These are phyloP conservation scores for Priceomyces castillae DNA, from an alignment of 805 yeast genomes.

Conservation along the genomic window DNA sequence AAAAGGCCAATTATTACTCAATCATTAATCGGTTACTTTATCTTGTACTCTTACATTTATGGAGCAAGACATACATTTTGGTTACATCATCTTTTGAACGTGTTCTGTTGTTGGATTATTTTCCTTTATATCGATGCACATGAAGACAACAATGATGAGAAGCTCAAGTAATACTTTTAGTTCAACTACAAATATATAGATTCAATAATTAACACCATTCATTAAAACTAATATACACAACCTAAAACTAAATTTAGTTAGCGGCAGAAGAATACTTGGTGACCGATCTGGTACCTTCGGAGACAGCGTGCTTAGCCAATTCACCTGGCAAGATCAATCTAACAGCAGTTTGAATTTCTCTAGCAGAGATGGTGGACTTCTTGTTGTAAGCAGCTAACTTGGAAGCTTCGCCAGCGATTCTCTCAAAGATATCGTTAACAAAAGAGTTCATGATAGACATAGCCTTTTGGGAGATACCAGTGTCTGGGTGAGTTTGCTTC, in stretches of 20 bases:
- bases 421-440: slow-evolving; percentile 96
- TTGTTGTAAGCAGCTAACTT: slow-evolving; percentile 98
- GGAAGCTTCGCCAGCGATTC: slow-evolving; percentile 97
- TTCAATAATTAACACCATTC: slow-evolving; percentile 10
- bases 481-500: slow-evolving; percentile 98
- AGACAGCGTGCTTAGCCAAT: slow-evolving; percentile 96
- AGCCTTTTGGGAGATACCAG: slow-evolving; percentile 98
- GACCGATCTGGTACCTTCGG: slow-evolving; percentile 98
- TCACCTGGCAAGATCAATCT: slow-evolving; percentile 98
- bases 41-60: slow-evolving; percentile 61
- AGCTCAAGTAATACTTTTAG: background rate
- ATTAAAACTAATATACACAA: slow-evolving; percentile 15
- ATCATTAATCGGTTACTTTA: slow-evolving; percentile 47
- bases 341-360: slow-evolving; percentile 98
- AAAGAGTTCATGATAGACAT: slow-evolving; percentile 99
- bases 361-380: slow-evolving; percentile 95
- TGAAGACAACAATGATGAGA: slow-evolving; percentile 1
- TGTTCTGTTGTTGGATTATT: slow-evolving; percentile 54
- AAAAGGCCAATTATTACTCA: slow-evolving; percentile 12
- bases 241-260: slow-evolving; percentile 20
- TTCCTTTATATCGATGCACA: slow-evolving; percentile 6
- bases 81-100: slow-evolving; percentile 74
- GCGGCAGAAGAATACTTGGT: slow-evolving; percentile 85
- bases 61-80: slow-evolving; percentile 84
- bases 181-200: background rate